Conservation (phyloP, 2,329 filamentous ascomycete genomes). For the Arthrinium puccinioides region DNA sequence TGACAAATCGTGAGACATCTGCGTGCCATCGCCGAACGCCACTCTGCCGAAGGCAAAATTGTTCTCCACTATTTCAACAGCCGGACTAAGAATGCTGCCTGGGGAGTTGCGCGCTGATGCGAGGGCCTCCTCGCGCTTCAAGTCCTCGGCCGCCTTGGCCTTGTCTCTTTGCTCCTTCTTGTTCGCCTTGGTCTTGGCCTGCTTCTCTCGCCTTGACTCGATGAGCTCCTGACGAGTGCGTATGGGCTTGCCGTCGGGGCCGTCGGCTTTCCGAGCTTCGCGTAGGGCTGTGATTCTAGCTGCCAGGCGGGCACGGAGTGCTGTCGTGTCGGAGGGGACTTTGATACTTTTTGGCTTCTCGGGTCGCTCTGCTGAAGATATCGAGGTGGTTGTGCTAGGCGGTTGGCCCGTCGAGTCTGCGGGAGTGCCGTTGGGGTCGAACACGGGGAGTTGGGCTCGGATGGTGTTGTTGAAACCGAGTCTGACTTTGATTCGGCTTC, state of each 20-base stretch:
- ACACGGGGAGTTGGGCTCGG: slow-evolving; percentile 53
- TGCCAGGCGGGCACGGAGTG: slow-evolving; percentile 70
- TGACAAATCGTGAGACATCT: slow-evolving; percentile 64
- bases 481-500: slow-evolving; percentile 28
- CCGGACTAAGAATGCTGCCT: slow-evolving; percentile 46
- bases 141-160: slow-evolving; percentile 73
- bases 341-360: slow-evolving; percentile 60
- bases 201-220: slow-evolving; percentile 79
- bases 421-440: slow-evolving; percentile 45
- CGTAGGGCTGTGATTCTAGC: slow-evolving; percentile 81
- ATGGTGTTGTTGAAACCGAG: slow-evolving; percentile 28
- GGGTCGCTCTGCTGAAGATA: slow-evolving; percentile 57
- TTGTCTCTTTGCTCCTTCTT: slow-evolving; percentile 79
- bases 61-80: slow-evolving; percentile 46
- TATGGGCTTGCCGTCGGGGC: slow-evolving; percentile 71
- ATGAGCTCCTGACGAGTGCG: slow-evolving; percentile 87
- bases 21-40: slow-evolving; percentile 80
- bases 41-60: slow-evolving; percentile 88
- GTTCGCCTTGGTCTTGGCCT: slow-evolving; percentile 76
- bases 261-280: slow-evolving; percentile 80
- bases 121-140: slow-evolving; percentile 54
- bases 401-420: slow-evolving; percentile 34
- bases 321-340: slow-evolving; percentile 63
- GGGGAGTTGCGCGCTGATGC: slow-evolving; percentile 54
- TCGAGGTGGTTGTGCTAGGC: slow-evolving; percentile 58